phyloP scores from a whole-genome alignment of 73 alveolate species.

The Stentor coeruleus region DNA sequence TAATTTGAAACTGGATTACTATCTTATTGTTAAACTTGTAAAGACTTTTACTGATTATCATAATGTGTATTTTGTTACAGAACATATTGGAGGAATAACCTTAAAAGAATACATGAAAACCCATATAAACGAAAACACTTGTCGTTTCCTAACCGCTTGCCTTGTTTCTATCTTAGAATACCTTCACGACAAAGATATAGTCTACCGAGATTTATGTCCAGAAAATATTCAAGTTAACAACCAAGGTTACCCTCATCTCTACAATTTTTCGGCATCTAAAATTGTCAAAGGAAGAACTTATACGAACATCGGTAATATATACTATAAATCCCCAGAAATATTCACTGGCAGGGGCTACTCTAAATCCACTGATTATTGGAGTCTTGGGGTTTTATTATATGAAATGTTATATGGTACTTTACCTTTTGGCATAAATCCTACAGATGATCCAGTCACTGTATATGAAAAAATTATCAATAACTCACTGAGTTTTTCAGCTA shows the following conservation, averaged over 20 bases:
- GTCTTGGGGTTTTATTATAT: neutral
- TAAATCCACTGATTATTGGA: neutral
- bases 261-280: neutral
- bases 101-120: neutral
- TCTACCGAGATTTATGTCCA: neutral
- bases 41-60: neutral
- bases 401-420: neutral
- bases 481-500: neutral
- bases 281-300: neutral
- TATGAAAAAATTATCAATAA: too few species aligned
- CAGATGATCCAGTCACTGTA: neutral
- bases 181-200: conserved; percentile 1
- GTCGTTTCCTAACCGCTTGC: neutral
- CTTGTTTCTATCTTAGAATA: neutral
- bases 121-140: neutral
- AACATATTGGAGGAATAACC: neutral
- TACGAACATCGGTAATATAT: neutral
- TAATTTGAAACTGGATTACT: neutral
- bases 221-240: neutral
- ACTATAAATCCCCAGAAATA: neutral
- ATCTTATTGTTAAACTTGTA: neutral
- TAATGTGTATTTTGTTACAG: neutral
- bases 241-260: neutral
- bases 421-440: neutral
- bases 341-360: neutral